A percentile compares a stretch with the other conserved stretches of the same genome.
phyloP scores from a whole-genome alignment of 176 grass and related monocot genomes.

The Tillandsia fasciculata region DNA sequence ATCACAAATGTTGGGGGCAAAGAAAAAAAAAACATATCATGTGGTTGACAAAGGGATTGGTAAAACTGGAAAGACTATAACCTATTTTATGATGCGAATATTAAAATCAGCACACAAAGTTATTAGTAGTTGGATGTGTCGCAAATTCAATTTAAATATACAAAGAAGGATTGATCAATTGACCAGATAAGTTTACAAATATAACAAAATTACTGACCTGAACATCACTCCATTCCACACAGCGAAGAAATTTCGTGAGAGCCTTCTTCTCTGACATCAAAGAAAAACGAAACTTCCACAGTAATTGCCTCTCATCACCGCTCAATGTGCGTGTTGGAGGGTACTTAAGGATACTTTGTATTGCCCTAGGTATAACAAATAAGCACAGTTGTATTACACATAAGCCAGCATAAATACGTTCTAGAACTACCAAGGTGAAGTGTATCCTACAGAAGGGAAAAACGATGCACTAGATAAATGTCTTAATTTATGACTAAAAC shows the following conservation, averaged over 20 bases:
- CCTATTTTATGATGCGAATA: too few species aligned
- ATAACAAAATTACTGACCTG: constrained; percentile 30
- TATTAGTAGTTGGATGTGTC: neutral
- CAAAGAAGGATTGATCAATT: neutral
- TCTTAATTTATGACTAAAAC: too few species aligned
- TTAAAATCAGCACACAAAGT: neutral
- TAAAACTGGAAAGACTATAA: too few species aligned
- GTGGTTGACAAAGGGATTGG: too few species aligned
- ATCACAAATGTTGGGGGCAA: too few species aligned
- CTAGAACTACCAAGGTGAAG: too few species aligned
- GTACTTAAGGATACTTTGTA: constrained; percentile 78
- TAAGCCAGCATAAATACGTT: neutral
- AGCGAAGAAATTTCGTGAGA: constrained; percentile 59
- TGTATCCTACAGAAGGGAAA: too few species aligned
- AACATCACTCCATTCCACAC: constrained; percentile 90
- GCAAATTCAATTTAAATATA: neutral
- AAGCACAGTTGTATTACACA: neutral
- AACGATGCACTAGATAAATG: too few species aligned
- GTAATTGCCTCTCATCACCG: constrained; percentile 73
- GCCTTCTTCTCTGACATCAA: constrained; percentile 97
- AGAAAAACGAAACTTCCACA: constrained; percentile 92
- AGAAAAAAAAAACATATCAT: too few species aligned
- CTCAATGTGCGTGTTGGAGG: constrained; percentile 58
- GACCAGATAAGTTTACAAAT: neutral
- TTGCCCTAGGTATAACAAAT: constrained; percentile 28